phyloP scores from a whole-genome alignment of 495 filamentous ascomycete species.

The Hypoxylon fuscum region DNA sequence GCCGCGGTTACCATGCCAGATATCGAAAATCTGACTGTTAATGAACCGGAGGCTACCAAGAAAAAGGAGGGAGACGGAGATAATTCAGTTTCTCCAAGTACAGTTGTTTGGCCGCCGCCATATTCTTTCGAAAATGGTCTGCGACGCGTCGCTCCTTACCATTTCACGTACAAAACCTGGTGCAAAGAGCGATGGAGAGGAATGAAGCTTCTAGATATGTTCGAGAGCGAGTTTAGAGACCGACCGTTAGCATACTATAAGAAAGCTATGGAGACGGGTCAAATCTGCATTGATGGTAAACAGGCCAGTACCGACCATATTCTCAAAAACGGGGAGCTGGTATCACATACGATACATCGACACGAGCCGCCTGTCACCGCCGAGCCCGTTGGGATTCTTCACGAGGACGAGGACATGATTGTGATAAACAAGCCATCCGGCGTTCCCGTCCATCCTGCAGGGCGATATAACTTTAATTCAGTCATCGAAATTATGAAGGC shows the following conservation, averaged over 20 bases:
- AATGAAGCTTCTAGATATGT: slow-evolving; percentile 78
- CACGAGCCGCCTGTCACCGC: slow-evolving; percentile 93
- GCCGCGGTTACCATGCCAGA: slow-evolving; percentile 6
- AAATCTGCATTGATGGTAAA: slow-evolving; percentile 77
- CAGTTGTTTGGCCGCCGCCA: slow-evolving; percentile 72
- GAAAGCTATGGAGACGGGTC: slow-evolving; percentile 80
- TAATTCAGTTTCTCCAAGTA: too few relatives aligned
- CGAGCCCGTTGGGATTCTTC: slow-evolving; percentile 79
- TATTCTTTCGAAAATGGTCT: slow-evolving; percentile 85
- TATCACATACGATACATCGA: slow-evolving; percentile 93
- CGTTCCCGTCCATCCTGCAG: slow-evolving; percentile 92
- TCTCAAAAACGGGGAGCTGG: slow-evolving; percentile 69
- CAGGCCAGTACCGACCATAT: slow-evolving; percentile 58
- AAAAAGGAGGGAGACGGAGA: not conserved
- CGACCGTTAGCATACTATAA: slow-evolving; percentile 86
- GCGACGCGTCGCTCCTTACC: slow-evolving; percentile 84
- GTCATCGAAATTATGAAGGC: slow-evolving; percentile 91
- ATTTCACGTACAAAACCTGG: slow-evolving; percentile 93
- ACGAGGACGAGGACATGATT: slow-evolving; percentile 90
- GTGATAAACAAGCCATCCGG: slow-evolving; percentile 97
- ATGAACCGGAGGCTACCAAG: not conserved
- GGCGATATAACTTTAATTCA: slow-evolving; percentile 93
- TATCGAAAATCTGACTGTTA: slow-evolving; percentile 18
- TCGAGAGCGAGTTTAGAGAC: slow-evolving; percentile 86
- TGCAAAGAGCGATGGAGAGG: slow-evolving; percentile 91